Base-by-base conservation (phyloP, 2,329 filamentous ascomycete species). In the Ophioceras dolichostomum region DNA sequence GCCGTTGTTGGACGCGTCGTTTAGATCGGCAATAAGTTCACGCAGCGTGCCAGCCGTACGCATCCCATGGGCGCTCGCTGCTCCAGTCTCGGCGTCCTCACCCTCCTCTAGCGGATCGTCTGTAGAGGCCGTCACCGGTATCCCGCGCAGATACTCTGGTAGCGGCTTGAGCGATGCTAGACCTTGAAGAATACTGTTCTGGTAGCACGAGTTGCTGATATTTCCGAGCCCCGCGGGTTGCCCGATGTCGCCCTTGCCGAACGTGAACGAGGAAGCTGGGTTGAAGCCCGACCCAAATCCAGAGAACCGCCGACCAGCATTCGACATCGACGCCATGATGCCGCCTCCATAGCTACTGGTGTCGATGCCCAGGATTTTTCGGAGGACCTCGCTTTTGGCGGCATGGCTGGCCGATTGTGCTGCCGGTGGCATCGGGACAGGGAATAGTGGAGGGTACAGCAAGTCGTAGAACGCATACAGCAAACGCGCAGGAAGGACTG, bases 181-280 rank as follows among this genome's bases (percentile, higher is more conserved):
- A 6, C 80, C 79, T 56, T 94, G 87, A 10, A 98, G 75, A 16
- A 95, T 80, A 53, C 88, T 95, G 58, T 98, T 98, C 58, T 96
- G 91, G 56, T 94, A 98, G 64, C 91, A 96, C 2, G 87, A 94
- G 55, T 95, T 94, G 62, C 94, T 85, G 62, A 79, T 80, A 55
- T 98, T 98, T 9, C 85, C 86, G 37, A 96, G 62, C 0, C 91
- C 91, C 2, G 65, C 69, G 35, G 67, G 82, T 22, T 59, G 57
- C 32, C 68, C 61, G 18, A 58, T 50, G 18, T 55, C 56, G 18
- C 49, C 46, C 45, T 63, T 68, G 18, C 60, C 44, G 13, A 16
- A 24, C 19, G 33, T 1, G 22, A 26, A 26, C 12, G 8, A 7
- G 8, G 63, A 48, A 26, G 61, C 53, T 38, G 51, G 60, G 29